These are phyloP conservation scores for Erodium maritimum DNA, from an alignment of 345 rosid genomes.

Conservation along the genomic window DNA sequence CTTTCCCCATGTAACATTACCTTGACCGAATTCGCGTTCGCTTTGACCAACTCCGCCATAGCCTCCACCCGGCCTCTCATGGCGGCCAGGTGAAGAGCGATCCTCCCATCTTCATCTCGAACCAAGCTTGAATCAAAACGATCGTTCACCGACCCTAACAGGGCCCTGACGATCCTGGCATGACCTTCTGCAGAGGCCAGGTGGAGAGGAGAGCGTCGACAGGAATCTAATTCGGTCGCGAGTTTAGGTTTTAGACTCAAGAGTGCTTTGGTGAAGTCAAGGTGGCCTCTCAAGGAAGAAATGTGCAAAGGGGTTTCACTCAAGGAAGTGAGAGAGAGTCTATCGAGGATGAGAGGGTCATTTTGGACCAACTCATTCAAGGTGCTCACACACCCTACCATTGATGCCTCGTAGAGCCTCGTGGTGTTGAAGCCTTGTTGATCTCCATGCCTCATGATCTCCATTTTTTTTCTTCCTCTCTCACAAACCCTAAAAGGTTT, in stretches of 20 bases:
- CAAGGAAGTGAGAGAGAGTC: constrained; percentile 4
- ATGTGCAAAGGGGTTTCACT: constrained; percentile 12
- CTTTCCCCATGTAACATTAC: not conserved
- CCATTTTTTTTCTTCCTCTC: too few relatives aligned
- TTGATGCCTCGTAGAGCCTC: constrained; percentile 9
- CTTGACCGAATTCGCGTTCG: not conserved
- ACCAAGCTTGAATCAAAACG: not conserved
- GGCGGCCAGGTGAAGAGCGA: constrained; percentile 16
- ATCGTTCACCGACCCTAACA: not conserved
- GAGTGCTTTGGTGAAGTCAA: constrained; percentile 8
- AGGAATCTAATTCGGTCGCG: constrained; percentile 11
- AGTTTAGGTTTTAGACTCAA: constrained; percentile 7
- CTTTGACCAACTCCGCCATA: not conserved
- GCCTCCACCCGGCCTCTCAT: constrained; percentile 15
- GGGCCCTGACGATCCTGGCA: constrained; percentile 6
- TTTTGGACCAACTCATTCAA: constrained; percentile 6
- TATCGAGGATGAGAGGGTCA: constrained; percentile 11
- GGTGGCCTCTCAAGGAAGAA: constrained; percentile 15
- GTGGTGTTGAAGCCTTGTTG: too few relatives aligned
- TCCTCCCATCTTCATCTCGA: constrained; percentile 16
- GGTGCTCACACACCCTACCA: constrained; percentile 8
- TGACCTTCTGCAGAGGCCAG: constrained; percentile 16
- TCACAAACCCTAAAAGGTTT: too few relatives aligned
- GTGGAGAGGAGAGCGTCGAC: constrained; percentile 17
- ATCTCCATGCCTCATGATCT: too few relatives aligned